Evolutionary conservation across 305 asterid species (phyloP).

Genomic region (Coffea humblotiana): DNA sequence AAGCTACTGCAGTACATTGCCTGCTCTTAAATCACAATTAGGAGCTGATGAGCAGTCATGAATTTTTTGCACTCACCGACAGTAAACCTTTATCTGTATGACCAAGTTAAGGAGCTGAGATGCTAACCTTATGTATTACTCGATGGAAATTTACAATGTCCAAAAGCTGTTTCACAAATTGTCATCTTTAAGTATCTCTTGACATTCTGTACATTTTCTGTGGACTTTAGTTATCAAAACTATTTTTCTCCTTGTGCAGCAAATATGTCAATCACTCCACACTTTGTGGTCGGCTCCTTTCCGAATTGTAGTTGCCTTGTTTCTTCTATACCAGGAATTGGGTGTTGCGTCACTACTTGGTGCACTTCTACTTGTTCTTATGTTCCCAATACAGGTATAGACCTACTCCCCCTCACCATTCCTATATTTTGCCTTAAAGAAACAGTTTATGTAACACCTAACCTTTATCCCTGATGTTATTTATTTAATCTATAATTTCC

Average conservation of each 20-base stretch:
- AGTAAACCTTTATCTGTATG: too few relatives aligned
- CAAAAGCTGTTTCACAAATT: neutral
- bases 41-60: neutral
- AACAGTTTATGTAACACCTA: neutral
- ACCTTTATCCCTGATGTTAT: too few relatives aligned
- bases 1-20: neutral
- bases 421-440: neutral
- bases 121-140: too few relatives aligned
- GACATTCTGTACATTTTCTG: neutral
- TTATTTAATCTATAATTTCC: neutral
- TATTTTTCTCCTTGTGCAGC: conserved; percentile 55
- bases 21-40: neutral
- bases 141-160: neutral
- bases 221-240: conserved; percentile 2
- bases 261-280: conserved; percentile 92
- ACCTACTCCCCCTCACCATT: conserved; percentile 14
- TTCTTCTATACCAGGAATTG: conserved; percentile 87
- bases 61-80: neutral
- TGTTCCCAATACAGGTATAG: conserved; percentile 92
- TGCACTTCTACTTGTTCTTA: conserved; percentile 67
- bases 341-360: conserved; percentile 93
- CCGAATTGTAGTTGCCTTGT: conserved; percentile 76
- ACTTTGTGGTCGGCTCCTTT: conserved; percentile 94
- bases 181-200: neutral
- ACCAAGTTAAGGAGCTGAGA: too few relatives aligned